phyloP scores from a whole-genome alignment of 1,284 basidiomycete genomes.

The Vanrija pseudolonga region DNA sequence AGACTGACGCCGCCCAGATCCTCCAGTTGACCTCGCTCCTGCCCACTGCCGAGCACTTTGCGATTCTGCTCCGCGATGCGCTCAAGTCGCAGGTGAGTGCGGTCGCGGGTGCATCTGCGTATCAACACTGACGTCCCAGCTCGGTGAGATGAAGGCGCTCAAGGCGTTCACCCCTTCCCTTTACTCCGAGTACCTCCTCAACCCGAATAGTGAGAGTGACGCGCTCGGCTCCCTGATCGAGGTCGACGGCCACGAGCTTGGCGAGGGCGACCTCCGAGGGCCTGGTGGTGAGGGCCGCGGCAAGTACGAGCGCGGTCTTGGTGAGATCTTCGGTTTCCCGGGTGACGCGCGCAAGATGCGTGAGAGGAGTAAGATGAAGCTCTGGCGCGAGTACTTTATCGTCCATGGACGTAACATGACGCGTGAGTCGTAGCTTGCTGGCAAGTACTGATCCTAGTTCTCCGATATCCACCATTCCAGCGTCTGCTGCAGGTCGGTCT shows the following conservation, averaged over 20 bases:
- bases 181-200: conserved; percentile 88
- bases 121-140: conserved; percentile 50
- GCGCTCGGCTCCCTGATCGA: conserved; percentile 7
- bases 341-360: conserved; percentile 92
- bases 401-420: conserved; percentile 50
- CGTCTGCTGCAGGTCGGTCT: conserved; percentile 95
- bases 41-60: conserved; percentile 92
- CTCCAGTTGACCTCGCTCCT: conserved; percentile 94
- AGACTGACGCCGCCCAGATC: conserved; percentile 58
- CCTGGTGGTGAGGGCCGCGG: conserved; percentile 52
- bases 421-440: conserved; percentile 18
- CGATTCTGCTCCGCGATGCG: conserved; percentile 79
- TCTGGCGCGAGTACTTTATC: conserved; percentile 87
- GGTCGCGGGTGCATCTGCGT: neutral
- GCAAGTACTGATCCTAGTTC: conserved; percentile 58
- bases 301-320: conserved; percentile 75
- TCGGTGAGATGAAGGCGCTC: conserved; percentile 87
- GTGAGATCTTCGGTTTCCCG: conserved; percentile 83
- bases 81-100: conserved; percentile 69
- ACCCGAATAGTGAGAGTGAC: conserved; percentile 7
- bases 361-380: conserved; percentile 94
- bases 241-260: conserved; percentile 46
- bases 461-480: conserved; percentile 95
- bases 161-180: conserved; percentile 88
- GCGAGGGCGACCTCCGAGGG: conserved; percentile 55